A percentile compares a stretch with the other conserved stretches of the same genome.
Conservation (phyloP, 140 eudicot species). For the Bidens hawaiensis region DNA sequence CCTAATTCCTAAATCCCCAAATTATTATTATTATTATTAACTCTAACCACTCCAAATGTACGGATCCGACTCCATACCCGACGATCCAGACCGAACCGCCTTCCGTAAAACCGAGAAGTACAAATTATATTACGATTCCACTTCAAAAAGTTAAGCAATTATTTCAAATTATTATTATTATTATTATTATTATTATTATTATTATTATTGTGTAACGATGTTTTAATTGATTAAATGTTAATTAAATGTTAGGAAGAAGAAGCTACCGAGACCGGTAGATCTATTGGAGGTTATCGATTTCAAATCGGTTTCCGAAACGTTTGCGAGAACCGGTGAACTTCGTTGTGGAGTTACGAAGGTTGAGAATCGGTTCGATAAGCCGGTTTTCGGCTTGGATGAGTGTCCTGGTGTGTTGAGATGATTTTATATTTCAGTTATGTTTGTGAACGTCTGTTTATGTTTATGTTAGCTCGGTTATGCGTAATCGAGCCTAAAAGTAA, state of each 20-base stretch:
- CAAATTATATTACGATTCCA: constrained; percentile 64
- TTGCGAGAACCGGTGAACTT: constrained; percentile 36
- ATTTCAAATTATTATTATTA: no score
- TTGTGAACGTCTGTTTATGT: no score
- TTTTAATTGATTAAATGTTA: no score
- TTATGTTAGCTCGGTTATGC: no score
- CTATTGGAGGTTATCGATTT: constrained; percentile 83
- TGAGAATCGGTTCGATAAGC: constrained; percentile 31
- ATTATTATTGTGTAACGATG: not conserved
- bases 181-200: no score
- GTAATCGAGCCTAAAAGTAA: no score
- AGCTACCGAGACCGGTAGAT: constrained; percentile 68
- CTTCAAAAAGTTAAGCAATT: constrained; percentile 50
- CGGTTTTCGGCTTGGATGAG: constrained; percentile 55
- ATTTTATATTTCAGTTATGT: no score
- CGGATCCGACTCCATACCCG: constrained; percentile 39
- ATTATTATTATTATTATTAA: no score
- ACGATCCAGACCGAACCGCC: constrained; percentile 78
- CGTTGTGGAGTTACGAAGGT: constrained; percentile 44
- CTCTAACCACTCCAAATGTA: constrained; percentile 71
- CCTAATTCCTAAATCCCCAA: constrained; percentile 26
- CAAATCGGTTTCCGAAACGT: constrained; percentile 52
- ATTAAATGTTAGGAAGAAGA: no score
- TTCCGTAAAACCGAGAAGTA: constrained; percentile 80
- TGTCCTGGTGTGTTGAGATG: constrained; percentile 68